These are phyloP conservation scores for Eragrostis nindensis DNA, from an alignment of 176 grass and related monocot genomes.

Conservation along the genomic window DNA sequence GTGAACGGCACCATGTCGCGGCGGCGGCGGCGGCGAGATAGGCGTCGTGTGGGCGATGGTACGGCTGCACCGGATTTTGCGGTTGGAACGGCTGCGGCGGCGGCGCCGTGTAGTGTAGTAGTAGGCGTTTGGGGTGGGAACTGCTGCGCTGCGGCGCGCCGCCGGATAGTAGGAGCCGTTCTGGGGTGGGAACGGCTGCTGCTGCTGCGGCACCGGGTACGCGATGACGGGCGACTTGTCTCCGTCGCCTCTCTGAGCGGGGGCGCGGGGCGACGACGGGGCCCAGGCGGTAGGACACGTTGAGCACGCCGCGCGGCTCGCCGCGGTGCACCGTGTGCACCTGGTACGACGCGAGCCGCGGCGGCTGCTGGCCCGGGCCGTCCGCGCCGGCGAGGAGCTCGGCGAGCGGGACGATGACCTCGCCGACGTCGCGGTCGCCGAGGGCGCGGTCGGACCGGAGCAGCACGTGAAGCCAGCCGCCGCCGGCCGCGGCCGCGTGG, in stretches of 20 bases:
- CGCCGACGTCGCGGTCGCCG: slow-evolving; percentile 79
- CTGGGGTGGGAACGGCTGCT: background rate
- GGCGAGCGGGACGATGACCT: slow-evolving; percentile 47
- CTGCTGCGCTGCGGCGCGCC: too few relatives aligned
- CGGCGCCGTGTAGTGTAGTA: too few relatives aligned
- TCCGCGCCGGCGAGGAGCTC: slow-evolving; percentile 43
- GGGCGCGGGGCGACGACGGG: slow-evolving; percentile 34
- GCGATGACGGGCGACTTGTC: background rate
- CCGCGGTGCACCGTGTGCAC: slow-evolving; percentile 49
- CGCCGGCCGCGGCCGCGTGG: background rate
- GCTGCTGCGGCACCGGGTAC: background rate
- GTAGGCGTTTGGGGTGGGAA: too few relatives aligned
- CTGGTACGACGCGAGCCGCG: slow-evolving; percentile 61
- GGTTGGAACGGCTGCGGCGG: background rate
- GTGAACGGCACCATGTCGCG: background rate
- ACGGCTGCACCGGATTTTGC: background rate
- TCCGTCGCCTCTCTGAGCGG: too few relatives aligned
- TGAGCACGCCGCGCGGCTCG: slow-evolving; percentile 58
- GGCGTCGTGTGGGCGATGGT: background rate
- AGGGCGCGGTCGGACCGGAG: slow-evolving; percentile 65
- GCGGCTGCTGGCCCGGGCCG: background rate
- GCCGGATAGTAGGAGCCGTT: background rate
- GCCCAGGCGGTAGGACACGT: slow-evolving; percentile 64
- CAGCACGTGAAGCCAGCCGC: slow-evolving; percentile 51
- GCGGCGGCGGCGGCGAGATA: background rate